Evolutionary conservation across 805 yeast genomes (phyloP).

Genomic region (Wickerhamiella lipophila): DNA sequence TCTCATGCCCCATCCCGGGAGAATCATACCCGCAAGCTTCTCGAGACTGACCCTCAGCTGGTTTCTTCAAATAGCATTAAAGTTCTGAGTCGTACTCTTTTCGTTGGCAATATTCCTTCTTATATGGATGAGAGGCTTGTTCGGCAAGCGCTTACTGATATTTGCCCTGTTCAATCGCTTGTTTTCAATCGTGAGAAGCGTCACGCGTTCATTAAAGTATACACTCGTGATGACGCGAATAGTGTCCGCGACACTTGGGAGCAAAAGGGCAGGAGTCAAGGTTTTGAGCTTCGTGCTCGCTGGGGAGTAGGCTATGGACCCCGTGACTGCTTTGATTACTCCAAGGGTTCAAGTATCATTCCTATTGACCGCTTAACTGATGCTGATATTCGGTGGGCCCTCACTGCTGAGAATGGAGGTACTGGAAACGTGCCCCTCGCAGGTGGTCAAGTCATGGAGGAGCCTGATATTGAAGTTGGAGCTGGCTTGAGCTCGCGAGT

Average conservation of each 20-base stretch:
- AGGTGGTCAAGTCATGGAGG: constrained; percentile 78
- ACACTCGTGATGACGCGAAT: constrained; percentile 85
- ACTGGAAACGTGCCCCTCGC: constrained; percentile 75
- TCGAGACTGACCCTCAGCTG: constrained; percentile 43
- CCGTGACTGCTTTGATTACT: constrained; percentile 94
- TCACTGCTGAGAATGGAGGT: constrained; percentile 92
- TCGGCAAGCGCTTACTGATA: constrained; percentile 60
- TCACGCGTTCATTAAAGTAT: constrained; percentile 93
- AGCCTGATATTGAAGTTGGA: constrained; percentile 96
- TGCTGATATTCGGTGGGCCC: constrained; percentile 85
- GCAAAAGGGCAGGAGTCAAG: constrained; percentile 44
- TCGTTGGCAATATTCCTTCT: constrained; percentile 86
- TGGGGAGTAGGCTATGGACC: constrained; percentile 99
- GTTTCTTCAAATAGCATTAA: constrained; percentile 63
- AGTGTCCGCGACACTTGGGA: constrained; percentile 58
- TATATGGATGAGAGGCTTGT: constrained; percentile 66
- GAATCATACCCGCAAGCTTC: constrained; percentile 33
- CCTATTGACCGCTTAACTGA: constrained; percentile 84
- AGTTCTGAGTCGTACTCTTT: constrained; percentile 79
- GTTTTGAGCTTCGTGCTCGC: constrained; percentile 61
- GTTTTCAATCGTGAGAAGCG: constrained; percentile 78
- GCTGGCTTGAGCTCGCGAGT: constrained; percentile 68
- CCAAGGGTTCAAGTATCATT: constrained; percentile 74
- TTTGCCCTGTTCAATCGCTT: constrained; percentile 83
- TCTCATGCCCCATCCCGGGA: not conserved